A percentile compares a stretch with the other conserved stretches of the same genome.
Conservation (phyloP, 2,329 filamentous ascomycete species). For the Trichoderma cornu-damae region DNA sequence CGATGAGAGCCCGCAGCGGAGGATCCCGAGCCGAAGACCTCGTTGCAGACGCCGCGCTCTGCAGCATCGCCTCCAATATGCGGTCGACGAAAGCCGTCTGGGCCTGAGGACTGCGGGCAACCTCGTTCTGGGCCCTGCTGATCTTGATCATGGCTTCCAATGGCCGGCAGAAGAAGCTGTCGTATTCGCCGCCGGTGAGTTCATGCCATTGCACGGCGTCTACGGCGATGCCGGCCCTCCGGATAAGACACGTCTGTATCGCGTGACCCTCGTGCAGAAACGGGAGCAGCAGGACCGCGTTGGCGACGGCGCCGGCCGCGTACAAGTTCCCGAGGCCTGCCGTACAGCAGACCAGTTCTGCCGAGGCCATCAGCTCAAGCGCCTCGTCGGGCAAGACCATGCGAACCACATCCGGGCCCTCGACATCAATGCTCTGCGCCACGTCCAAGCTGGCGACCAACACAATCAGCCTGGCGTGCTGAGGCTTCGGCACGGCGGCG, state of each 20-base stretch:
- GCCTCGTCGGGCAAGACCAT: conserved; percentile 4
- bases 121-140: conserved; percentile 1
- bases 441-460: conserved; percentile 3
- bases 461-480: conserved; percentile 1
- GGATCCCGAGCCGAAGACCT: not conserved
- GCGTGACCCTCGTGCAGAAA: not conserved
- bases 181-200: not conserved
- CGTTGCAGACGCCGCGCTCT: not conserved
- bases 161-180: not conserved
- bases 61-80: not conserved
- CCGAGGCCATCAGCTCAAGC: not conserved
- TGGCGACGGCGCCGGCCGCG: not conserved
- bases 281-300: not conserved
- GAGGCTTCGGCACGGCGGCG: not conserved
- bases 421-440: not conserved
- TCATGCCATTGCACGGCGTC: conserved; percentile 9
- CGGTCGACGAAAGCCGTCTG: not conserved
- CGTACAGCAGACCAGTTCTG: conserved; percentile 1
- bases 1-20: not conserved
- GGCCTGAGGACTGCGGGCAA: not conserved
- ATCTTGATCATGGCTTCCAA: not conserved
- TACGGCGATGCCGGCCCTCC: not conserved
- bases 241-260: not conserved
- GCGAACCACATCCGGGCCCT: conserved; percentile 1
- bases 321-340: conserved; percentile 11